Evolutionary conservation across 2,329 filamentous ascomycete genomes (phyloP), one percentile per base, ranked within the genome.

Genomic region (Talaromyces sp.): DNA sequence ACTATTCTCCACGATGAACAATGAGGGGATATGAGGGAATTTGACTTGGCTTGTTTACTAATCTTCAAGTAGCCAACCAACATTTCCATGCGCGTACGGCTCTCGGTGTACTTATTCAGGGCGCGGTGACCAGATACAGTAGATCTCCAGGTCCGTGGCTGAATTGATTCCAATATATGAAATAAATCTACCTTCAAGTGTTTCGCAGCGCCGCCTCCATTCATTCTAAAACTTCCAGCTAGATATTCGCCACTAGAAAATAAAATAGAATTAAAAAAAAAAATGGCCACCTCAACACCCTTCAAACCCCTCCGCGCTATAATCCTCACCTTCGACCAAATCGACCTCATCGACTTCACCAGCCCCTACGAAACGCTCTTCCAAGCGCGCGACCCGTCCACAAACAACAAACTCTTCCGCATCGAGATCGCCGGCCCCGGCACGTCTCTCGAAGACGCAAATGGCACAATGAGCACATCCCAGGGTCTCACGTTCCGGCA

Each of bases 301-400:
- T 54, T 35, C 31, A 14, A 21, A 35, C 48, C 37, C 16, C 31
- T 61, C 31, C 37, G 48, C 18, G 48, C 59, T 14, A 25, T 50
- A 28, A 50, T 61, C 7, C 59, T 61, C n/a, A 40, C 31, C 46
- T 61, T 55, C 33, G 37, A 55, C 48, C 21, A 52, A 33, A 61
- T 55, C 35, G 59, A 61, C 48, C 37, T 61, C 35, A 40, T 61
- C 37, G 59, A 61, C 25, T 61, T 61, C 40, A 21, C 48, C 12
- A 40, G 44, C n/a, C 59, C 59, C 23, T 54, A 54, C 12, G 59
- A 61, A 44, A 61, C 59, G 2, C 35, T 61, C 48, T 54, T 55
- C 25, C 59, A 61, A 33, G 48, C 59, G 16, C 40, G 52, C 25
- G 48, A 61, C 25, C 46, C 18, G 5, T 48, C 39, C 25, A 61